A percentile compares a stretch with the other conserved stretches of the same genome.
These are phyloP conservation scores for Termitomyces sp. DNA, from an alignment of 768 basidiomycete genomes.

Conservation along the genomic window DNA sequence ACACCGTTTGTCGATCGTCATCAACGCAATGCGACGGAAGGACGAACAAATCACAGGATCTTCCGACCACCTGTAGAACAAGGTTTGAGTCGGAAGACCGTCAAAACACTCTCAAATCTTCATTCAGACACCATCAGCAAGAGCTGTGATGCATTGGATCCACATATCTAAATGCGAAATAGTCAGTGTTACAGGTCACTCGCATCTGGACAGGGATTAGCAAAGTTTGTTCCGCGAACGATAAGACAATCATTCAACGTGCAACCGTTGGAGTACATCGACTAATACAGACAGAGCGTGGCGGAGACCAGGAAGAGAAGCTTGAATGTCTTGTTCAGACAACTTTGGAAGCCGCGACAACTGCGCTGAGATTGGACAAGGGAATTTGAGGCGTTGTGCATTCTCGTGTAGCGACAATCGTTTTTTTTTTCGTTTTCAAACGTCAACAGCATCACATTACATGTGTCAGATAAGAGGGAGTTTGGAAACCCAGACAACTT, in stretches of 20 bases:
- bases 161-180: background rate
- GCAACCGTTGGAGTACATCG: conserved; percentile 17
- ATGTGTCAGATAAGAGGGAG: background rate
- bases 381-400: background rate
- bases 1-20: conserved; percentile 22
- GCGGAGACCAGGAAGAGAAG: conserved; percentile 1
- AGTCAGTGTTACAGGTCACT: background rate
- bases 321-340: background rate
- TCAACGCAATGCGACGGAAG: background rate
- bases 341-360: background rate
- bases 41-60: conserved; percentile 8
- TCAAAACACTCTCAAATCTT: conserved; percentile 31
- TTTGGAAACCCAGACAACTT: background rate
- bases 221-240: conserved; percentile 23
- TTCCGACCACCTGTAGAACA: conserved; percentile 23
- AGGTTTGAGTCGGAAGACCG: conserved; percentile 27
- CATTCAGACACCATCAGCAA: conserved; percentile 23
- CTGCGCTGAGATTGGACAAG: background rate
- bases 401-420: background rate
- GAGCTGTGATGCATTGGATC: conserved; percentile 11
- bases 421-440: too few species aligned
- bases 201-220: conserved; percentile 27
- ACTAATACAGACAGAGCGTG: conserved; percentile 2
- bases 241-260: conserved; percentile 24
- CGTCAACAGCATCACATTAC: too few species aligned